Evolutionary conservation across 306 rosid species (phyloP).

Genomic region (Senna tora): DNA sequence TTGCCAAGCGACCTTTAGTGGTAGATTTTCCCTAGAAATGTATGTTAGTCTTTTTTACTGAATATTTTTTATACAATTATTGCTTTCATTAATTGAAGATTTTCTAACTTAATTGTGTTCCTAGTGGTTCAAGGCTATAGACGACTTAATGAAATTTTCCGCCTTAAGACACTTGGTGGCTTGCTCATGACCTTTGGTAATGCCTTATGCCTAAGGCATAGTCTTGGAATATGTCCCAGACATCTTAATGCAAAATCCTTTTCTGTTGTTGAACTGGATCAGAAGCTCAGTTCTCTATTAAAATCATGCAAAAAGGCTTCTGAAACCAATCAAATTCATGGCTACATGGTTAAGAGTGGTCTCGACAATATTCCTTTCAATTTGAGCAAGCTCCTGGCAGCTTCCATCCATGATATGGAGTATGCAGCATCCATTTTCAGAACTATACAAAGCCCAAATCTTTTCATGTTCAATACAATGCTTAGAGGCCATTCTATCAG

Average conservation of each 20-base stretch:
- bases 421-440: slow-evolving; percentile 69
- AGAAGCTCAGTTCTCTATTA: slow-evolving; percentile 37
- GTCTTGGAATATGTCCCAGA: slow-evolving; percentile 15
- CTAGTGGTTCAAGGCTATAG: neutral
- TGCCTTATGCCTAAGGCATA: slow-evolving; percentile 19
- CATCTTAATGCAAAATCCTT: neutral
- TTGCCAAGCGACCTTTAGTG: neutral
- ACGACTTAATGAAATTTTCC: neutral
- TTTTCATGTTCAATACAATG: slow-evolving; percentile 75
- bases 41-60: neutral
- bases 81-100: neutral
- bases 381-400: slow-evolving; percentile 66
- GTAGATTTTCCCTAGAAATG: neutral
- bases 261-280: slow-evolving; percentile 15
- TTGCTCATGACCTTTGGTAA: slow-evolving; percentile 30
- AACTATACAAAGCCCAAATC: slow-evolving; percentile 54
- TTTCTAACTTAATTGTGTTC: neutral
- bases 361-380: slow-evolving; percentile 53
- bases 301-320: slow-evolving; percentile 52
- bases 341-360: slow-evolving; percentile 56
- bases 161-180: neutral
- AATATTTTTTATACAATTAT: neutral
- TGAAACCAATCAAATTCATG: slow-evolving; percentile 58
- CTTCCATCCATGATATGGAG: slow-evolving; percentile 51
- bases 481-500: slow-evolving; percentile 64